phyloP scores from a whole-genome alignment of 2,329 filamentous ascomycete genomes.

The Colletotrichum sp. region DNA sequence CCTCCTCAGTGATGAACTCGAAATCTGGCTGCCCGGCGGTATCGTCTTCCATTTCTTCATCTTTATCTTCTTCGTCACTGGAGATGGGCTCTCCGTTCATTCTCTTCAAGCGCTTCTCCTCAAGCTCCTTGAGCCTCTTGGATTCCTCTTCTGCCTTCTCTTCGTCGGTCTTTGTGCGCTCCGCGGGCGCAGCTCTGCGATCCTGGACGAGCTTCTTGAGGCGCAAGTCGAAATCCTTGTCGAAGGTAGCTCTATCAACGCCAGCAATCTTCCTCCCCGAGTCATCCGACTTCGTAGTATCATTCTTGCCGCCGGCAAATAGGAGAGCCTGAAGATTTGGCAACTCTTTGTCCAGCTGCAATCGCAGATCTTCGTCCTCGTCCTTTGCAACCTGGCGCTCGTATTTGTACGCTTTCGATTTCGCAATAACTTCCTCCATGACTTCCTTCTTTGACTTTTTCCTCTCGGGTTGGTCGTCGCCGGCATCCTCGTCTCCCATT shows the following conservation, averaged over 20 bases:
- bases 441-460: constrained; percentile 97
- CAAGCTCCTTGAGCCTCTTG: constrained; percentile 76
- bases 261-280: constrained; percentile 41
- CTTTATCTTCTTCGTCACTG: constrained; percentile 64
- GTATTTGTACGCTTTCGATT: constrained; percentile 94
- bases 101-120: constrained; percentile 79
- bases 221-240: constrained; percentile 87
- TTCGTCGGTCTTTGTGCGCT: constrained; percentile 90
- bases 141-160: constrained; percentile 82
- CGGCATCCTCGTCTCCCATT: constrained; percentile 46
- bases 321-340: constrained; percentile 77
- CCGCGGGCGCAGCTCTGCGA: constrained; percentile 81
- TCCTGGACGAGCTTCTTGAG: constrained; percentile 85
- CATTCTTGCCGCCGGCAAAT: constrained; percentile 48
- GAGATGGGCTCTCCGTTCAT: constrained; percentile 84
- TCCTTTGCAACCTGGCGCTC: constrained; percentile 93
- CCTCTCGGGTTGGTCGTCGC: constrained; percentile 68
- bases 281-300: constrained; percentile 26
- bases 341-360: constrained; percentile 84
- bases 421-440: constrained; percentile 97
- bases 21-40: constrained; percentile 33
- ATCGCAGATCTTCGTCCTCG: constrained; percentile 86
- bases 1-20: constrained; percentile 36
- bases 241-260: constrained; percentile 70
- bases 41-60: constrained; percentile 37